A percentile compares a stretch with the other conserved stretches of the same genome.
Evolutionary conservation across 2,329 filamentous ascomycete genomes (phyloP).

Genomic region (Aspergillus quadricinctus): DNA sequence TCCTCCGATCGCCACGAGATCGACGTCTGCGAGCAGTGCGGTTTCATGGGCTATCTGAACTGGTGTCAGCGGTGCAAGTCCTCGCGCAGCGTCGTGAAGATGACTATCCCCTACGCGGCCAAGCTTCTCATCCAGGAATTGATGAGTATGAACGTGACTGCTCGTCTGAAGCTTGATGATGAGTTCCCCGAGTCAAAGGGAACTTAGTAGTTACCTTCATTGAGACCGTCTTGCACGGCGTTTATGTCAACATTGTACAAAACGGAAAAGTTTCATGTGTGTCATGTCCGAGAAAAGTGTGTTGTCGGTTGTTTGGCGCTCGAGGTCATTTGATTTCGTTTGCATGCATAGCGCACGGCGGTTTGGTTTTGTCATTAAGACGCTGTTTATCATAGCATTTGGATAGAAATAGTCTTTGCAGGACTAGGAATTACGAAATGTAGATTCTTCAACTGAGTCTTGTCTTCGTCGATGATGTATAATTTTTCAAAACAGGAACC

Average conservation of each 20-base stretch:
- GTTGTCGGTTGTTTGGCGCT: slow-evolving; percentile 3
- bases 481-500: neutral
- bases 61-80: slow-evolving; percentile 93
- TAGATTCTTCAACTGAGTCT: neutral
- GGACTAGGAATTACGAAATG: neutral
- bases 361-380: slow-evolving; percentile 5
- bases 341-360: slow-evolving; percentile 23
- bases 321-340: slow-evolving; percentile 3
- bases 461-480: neutral
- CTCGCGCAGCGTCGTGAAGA: slow-evolving; percentile 77
- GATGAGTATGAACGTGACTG: slow-evolving; percentile 98
- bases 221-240: neutral
- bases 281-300: neutral
- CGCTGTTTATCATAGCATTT: neutral
- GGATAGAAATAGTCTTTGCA: neutral
- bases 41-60: slow-evolving; percentile 90
- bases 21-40: slow-evolving; percentile 90
- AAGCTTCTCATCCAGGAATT: slow-evolving; percentile 95
- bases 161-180: slow-evolving; percentile 82
- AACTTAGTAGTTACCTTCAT: slow-evolving; percentile 16
- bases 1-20: slow-evolving; percentile 86
- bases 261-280: neutral
- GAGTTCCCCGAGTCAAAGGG: slow-evolving; percentile 67
- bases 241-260: neutral
- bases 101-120: slow-evolving; percentile 96